Base-by-base conservation (phyloP, 495 filamentous ascomycete species). In the Talaromyces thailandensis region DNA sequence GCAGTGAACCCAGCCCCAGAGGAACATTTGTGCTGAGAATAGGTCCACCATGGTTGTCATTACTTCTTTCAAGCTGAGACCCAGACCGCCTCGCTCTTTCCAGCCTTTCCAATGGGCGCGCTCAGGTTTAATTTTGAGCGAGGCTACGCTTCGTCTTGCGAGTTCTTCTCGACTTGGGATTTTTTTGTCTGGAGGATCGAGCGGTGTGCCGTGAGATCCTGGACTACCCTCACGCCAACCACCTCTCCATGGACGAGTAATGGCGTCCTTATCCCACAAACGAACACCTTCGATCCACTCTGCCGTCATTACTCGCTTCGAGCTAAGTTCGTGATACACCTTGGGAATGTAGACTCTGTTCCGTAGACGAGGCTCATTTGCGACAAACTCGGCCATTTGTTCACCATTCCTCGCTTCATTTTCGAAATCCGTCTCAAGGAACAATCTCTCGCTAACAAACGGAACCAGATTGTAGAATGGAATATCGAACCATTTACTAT, bases 251-350 rank as follows among this genome's bases (percentile, higher is more conserved):
- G 82, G 76, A 8, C 78, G 76, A 0, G 82, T 87, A 64, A 96
- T 85, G 21, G 86, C 77, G 2, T 88, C 83, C 66, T 93, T 96
- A 64, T 97, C 92, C 88, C 92, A 96, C 7, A 98, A 79, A 21
- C 92, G 82, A 2, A 96, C 84, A 18, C 93, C 93, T 72, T 98
- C 94, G 57, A 98, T 91, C 94, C 94, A 98, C 69, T 98, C 93
- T 2, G 94, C 91, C 2, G 94, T 96, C 79, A 98, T 87, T 21
- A 98, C 87, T 23, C 94, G 84, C 65, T 80, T 88, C 8, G 90
- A 92, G 66, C 85, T 92, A 26, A 96, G 81, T 55, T 94, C 90
- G 11, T 84, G 81, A 71, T 91, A 92, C 21, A 96, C 87, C 37
- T 86, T 82, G 0, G 93, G 93, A 55, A 98, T 88, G 68, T 97